Evolutionary conservation across 2,329 filamentous ascomycete genomes (phyloP), one percentile per base, ranked within the genome.

Genomic region (Blumeriella jaapii): DNA sequence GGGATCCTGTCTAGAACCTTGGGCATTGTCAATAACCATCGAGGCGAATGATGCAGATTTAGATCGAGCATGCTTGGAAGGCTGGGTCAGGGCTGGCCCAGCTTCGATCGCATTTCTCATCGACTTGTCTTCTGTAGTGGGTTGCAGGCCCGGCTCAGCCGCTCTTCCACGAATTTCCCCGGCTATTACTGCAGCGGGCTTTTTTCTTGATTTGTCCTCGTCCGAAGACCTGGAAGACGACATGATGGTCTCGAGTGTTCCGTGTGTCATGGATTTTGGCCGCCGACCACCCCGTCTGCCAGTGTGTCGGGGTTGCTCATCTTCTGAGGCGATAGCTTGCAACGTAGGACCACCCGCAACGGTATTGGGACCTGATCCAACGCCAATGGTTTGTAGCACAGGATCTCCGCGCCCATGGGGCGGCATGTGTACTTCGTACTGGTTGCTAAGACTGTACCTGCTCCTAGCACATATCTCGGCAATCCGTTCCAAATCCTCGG

Each of bases 391-490:
- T 36, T 51, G 47, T 12, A 64, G 31, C 40, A 74, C 71, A 1
- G 61, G 57, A 2, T 66, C 55, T 3, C 74, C 71, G 1, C 69
- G 70, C 13, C 72, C 72, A 46, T 78, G 74, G 10, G 74, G 74
- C 9, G 68, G 61, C 40, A 77, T 69, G 46, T 79, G 74, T 5
- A 76, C 71, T 48, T 78, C 74, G 48, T 78, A 78, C 50, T 78
- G 74, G 52, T 77, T 76, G 55, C 73, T 77, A 33, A 78, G 53
- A 25, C 73, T 78, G 53, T 78, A 78, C 27, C 69, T 65, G 9
- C 73, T 78, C 20, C 70, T 64, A 23, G 74, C 74, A 56, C 74
- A 79, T 19, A 79, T 78, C 53, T 78, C 74, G 8, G 74, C 74
- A 48, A 79, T 78, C 25, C 71, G 67, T 42, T 78, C 73, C 31